A percentile compares a stretch with the other conserved stretches of the same genome.
Conservation (phyloP, 2,329 filamentous ascomycete species). For the Peltaster fructicola region DNA sequence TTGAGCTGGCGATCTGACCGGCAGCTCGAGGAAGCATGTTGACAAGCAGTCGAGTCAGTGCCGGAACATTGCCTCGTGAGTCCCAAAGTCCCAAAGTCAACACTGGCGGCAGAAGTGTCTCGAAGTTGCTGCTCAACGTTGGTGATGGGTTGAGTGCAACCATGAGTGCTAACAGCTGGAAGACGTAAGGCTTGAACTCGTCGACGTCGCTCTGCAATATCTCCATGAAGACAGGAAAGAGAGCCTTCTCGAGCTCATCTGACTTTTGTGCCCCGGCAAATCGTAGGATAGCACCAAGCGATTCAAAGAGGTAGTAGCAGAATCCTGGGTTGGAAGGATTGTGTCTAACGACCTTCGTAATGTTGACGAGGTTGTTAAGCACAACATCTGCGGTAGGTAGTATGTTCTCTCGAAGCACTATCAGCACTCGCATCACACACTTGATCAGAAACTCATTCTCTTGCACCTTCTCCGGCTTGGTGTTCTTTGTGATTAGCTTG, state of each 20-base stretch:
- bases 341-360: conserved; percentile 78
- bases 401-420: conserved; percentile 77
- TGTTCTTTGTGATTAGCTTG: conserved; percentile 71
- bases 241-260: conserved; percentile 55
- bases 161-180: conserved; percentile 83
- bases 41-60: conserved; percentile 65
- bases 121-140: conserved; percentile 66
- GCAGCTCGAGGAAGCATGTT: conserved; percentile 68
- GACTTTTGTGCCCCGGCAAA: conserved; percentile 53
- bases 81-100: conserved; percentile 79
- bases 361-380: conserved; percentile 68
- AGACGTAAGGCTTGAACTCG: conserved; percentile 91
- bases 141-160: conserved; percentile 69
- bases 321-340: conserved; percentile 97
- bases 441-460: conserved; percentile 99
- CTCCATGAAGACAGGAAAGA: conserved; percentile 69
- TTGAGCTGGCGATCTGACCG: conserved; percentile 53
- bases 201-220: conserved; percentile 70
- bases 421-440: conserved; percentile 92
- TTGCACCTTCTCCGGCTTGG: conserved; percentile 77
- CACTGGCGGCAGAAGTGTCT: conserved; percentile 58
- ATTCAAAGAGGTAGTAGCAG: conserved; percentile 97
- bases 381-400: conserved; percentile 57
- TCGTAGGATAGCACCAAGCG: conserved; percentile 72
- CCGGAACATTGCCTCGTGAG: conserved; percentile 79